These are phyloP conservation scores for Solanum sitiens DNA, from an alignment of 257 asterid genomes.

Conservation along the genomic window DNA sequence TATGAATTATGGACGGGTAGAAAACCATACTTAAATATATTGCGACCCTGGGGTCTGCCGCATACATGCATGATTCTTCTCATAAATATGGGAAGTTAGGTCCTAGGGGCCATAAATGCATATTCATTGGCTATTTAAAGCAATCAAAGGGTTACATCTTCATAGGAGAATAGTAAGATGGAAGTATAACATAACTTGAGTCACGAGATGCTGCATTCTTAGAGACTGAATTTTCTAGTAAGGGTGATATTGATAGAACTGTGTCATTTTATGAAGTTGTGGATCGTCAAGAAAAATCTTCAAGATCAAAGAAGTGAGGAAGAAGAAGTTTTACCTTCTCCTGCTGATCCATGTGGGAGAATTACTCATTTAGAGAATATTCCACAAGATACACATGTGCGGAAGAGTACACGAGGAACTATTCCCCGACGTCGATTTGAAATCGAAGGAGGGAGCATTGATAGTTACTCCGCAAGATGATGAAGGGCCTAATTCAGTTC, in stretches of 20 bases:
- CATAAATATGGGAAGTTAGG: background rate
- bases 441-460: background rate
- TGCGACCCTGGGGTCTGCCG: background rate
- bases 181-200: too few relatives aligned
- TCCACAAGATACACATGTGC: too few relatives aligned
- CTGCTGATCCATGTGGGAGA: too few relatives aligned
- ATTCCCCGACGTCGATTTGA: too few relatives aligned
- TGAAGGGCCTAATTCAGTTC: too few relatives aligned
- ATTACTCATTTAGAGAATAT: too few relatives aligned
- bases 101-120: background rate
- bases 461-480: background rate
- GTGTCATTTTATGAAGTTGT: background rate
- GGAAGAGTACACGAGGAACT: too few relatives aligned
- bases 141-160: background rate
- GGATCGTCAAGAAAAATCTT: background rate
- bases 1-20: too few relatives aligned
- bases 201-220: background rate
- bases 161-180: background rate
- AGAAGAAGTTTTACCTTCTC: too few relatives aligned
- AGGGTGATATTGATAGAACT: background rate
- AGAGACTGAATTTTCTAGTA: too few relatives aligned
- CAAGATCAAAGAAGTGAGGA: background rate
- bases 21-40: too few relatives aligned
- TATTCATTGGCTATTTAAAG: background rate
- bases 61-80: background rate